Percentiles rank a stretch among this genome's conserved stretches.
Evolutionary conservation across 1,284 basidiomycete genomes (phyloP).

Genomic region (Boletus chippewaensis): DNA sequence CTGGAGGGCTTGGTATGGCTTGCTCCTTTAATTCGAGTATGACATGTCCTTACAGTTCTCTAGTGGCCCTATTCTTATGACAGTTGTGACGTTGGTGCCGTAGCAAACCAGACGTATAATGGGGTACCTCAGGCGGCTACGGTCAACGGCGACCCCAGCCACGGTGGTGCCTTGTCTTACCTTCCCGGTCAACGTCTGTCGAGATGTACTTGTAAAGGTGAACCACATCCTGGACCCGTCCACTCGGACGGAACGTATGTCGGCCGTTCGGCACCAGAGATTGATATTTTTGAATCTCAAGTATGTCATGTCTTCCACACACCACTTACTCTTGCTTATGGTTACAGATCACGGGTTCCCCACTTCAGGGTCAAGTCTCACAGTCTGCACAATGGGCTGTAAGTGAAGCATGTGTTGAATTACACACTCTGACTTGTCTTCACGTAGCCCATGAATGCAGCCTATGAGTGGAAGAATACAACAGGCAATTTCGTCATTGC

Average conservation of each 20-base stretch:
- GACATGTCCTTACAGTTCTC: neutral
- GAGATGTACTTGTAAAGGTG: conserved; percentile 58
- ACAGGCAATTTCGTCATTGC: conserved; percentile 38
- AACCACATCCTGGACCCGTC: conserved; percentile 61
- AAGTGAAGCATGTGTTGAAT: conserved; percentile 26
- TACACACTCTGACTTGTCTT: neutral
- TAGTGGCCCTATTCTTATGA: conserved; percentile 49
- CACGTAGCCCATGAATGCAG: conserved; percentile 28
- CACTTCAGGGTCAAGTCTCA: conserved; percentile 37
- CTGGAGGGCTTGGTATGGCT: conserved; percentile 49
- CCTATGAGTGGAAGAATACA: conserved; percentile 36
- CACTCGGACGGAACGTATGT: conserved; percentile 44
- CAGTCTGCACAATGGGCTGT: conserved; percentile 44
- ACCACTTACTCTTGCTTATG: conserved; percentile 2
- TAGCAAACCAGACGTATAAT: conserved; percentile 43
- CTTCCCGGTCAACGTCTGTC: conserved; percentile 56
- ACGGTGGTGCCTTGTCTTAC: conserved; percentile 42
- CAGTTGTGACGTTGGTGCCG: conserved; percentile 53
- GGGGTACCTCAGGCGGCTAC: conserved; percentile 37
- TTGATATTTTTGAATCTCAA: conserved; percentile 62
- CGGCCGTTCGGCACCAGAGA: conserved; percentile 63
- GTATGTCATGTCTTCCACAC: conserved; percentile 16
- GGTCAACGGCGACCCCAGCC: conserved; percentile 33
- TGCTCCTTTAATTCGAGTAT: neutral
- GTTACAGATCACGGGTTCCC: conserved; percentile 33